These are phyloP conservation scores for Serendipita vermifera DNA, from an alignment of 768 basidiomycete genomes.

Conservation along the genomic window DNA sequence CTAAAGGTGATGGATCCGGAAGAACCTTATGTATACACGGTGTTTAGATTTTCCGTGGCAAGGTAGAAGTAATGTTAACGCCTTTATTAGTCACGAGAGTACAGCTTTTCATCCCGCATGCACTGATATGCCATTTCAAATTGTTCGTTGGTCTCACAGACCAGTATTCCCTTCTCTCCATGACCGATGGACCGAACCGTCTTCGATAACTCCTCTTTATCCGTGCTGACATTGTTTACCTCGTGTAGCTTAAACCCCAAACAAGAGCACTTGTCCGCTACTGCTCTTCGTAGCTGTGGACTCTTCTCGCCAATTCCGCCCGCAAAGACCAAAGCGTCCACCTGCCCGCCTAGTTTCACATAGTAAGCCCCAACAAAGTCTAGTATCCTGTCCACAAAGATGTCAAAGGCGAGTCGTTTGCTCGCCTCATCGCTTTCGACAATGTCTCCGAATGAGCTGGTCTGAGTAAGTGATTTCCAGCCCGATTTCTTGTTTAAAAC, in stretches of 20 bases:
- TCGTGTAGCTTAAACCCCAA: constrained; percentile 49
- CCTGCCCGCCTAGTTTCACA: constrained; percentile 45
- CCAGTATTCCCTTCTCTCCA: constrained; percentile 30
- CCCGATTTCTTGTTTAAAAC: constrained; percentile 66
- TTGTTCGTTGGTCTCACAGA: constrained; percentile 53
- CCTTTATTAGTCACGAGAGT: too few relatives aligned
- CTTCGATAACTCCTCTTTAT: constrained; percentile 17
- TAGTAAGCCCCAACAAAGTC: constrained; percentile 64
- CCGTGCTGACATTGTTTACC: constrained; percentile 33
- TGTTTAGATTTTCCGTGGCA: too few relatives aligned
- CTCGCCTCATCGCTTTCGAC: constrained; percentile 29
- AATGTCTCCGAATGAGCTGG: constrained; percentile 70
- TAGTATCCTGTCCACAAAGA: constrained; percentile 65
- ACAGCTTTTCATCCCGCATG: constrained; percentile 18
- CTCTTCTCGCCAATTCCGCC: constrained; percentile 82
- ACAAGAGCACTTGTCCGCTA: constrained; percentile 41
- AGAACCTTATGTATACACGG: too few relatives aligned
- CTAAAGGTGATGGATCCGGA: too few relatives aligned
- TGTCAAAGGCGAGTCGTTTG: constrained; percentile 53
- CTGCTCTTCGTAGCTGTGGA: constrained; percentile 42
- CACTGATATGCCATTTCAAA: constrained; percentile 37
- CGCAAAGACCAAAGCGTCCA: constrained; percentile 74
- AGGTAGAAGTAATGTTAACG: too few relatives aligned
- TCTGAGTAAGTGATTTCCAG: constrained; percentile 66
- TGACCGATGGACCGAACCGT: constrained; percentile 27